phyloP scores from a whole-genome alignment of 1,284 basidiomycete genomes.

The Marasmius tenuissimus region DNA sequence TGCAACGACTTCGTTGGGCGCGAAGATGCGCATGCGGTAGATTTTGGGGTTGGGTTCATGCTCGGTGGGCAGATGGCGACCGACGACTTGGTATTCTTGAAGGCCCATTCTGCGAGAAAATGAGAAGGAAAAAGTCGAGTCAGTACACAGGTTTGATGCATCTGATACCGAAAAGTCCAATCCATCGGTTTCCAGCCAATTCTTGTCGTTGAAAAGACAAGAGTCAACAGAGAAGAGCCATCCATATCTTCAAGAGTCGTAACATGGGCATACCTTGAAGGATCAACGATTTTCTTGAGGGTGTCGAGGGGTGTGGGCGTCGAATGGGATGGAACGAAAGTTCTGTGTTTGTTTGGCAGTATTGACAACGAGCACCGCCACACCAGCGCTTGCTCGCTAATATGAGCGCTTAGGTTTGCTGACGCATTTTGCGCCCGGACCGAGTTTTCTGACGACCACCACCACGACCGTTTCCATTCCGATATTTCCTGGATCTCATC shows the following conservation, averaged over 20 bases:
- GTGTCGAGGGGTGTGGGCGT: background rate
- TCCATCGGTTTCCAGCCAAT: background rate
- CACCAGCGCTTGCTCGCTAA: background rate
- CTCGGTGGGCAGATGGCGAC: constrained; percentile 96
- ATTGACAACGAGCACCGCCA: background rate
- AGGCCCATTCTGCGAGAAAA: constrained; percentile 42
- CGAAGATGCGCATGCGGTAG: constrained; percentile 99
- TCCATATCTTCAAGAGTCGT: background rate
- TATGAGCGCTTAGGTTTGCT: background rate
- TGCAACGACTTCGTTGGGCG: constrained; percentile 97
- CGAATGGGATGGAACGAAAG: background rate
- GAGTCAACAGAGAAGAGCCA: background rate
- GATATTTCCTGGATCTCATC: background rate
- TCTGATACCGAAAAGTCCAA: background rate
- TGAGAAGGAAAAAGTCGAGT: background rate
- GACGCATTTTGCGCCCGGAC: background rate
- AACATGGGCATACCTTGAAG: background rate
- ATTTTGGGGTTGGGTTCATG: constrained; percentile 92
- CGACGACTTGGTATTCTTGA: constrained; percentile 94
- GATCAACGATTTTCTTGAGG: background rate
- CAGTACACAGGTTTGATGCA: background rate
- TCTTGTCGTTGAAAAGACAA: background rate
- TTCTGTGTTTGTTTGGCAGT: background rate
- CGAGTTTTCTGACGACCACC: too few species aligned
- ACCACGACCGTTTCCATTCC: too few species aligned